Conservation (phyloP, 2,329 filamentous ascomycete genomes). For the Cordyceps fumosorosea region DNA sequence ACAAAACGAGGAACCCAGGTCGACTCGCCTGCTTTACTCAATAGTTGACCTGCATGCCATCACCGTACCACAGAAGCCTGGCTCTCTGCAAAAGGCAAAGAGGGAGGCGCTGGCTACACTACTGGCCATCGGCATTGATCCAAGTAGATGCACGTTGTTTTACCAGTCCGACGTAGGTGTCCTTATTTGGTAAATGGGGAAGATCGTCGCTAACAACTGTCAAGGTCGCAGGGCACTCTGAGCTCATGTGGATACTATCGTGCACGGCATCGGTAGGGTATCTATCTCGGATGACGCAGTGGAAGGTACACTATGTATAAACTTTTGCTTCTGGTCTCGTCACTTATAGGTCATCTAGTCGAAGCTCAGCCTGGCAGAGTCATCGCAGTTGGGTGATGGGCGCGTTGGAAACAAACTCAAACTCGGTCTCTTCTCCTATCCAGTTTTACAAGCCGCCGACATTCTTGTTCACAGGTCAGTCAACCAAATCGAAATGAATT, state of each 20-base stretch:
- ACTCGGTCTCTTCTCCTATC: slow-evolving; percentile 90
- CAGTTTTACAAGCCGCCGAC: slow-evolving; percentile 90
- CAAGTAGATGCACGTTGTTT: slow-evolving; percentile 71
- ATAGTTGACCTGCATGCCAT: slow-evolving; percentile 93
- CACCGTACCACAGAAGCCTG: slow-evolving; percentile 64
- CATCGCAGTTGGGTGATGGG: slow-evolving; percentile 51
- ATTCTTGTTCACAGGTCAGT: slow-evolving; percentile 72
- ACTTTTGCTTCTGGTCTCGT: background rate
- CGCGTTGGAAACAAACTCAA: slow-evolving; percentile 59
- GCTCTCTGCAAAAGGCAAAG: slow-evolving; percentile 55
- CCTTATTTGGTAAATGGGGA: background rate
- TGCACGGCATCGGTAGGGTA: slow-evolving; percentile 90
- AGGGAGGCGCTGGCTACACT: slow-evolving; percentile 72
- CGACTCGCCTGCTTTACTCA: slow-evolving; percentile 67
- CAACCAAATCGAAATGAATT: too few species aligned
- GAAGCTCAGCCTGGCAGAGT: slow-evolving; percentile 61
- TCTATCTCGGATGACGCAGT: slow-evolving; percentile 97
- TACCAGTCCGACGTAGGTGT: slow-evolving; percentile 65
- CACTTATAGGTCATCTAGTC: slow-evolving; percentile 41
- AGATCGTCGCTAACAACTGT: background rate
- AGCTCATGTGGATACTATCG: slow-evolving; percentile 95
- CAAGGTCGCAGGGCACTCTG: slow-evolving; percentile 66
- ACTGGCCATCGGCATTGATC: slow-evolving; percentile 77
- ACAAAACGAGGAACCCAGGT: slow-evolving; percentile 53
- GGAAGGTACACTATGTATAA: slow-evolving; percentile 62